Percentiles rank a stretch among this genome's conserved stretches.
These are phyloP conservation scores for Funneliformis geosporum DNA, from an alignment of 192 early-diverging fungal species.

Conservation along the genomic window DNA sequence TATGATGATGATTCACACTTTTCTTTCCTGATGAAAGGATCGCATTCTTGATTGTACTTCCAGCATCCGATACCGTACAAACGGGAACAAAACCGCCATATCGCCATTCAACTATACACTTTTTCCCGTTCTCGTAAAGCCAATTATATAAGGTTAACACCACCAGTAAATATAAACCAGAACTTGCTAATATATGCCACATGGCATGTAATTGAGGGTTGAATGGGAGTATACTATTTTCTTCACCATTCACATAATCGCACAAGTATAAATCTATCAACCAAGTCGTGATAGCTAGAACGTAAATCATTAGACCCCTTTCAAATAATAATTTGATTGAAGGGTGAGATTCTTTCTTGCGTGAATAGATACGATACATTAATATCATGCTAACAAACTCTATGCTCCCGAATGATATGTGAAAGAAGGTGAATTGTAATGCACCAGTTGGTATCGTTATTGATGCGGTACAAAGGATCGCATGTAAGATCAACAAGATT, in stretches of 20 bases:
- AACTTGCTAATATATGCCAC: conserved; percentile 64
- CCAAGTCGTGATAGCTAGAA: conserved; percentile 36
- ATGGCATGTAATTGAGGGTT: conserved; percentile 64
- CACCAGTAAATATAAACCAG: conserved; percentile 59
- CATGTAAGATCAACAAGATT: conserved; percentile 47
- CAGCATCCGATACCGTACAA: not conserved
- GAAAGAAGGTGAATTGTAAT: conserved; percentile 38
- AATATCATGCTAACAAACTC: conserved; percentile 33
- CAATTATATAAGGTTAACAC: conserved; percentile 53
- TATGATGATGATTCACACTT: not conserved
- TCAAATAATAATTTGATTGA: conserved; percentile 41
- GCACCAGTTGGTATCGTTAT: conserved; percentile 37
- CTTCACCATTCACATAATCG: conserved; percentile 27
- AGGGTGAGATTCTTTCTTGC: conserved; percentile 33
- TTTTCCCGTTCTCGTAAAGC: conserved; percentile 36
- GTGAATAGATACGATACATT: conserved; percentile 36
- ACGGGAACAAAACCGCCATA: conserved; percentile 37
- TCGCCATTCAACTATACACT: conserved; percentile 33
- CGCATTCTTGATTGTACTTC: not conserved
- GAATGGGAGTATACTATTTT: conserved; percentile 8
- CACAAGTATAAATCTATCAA: conserved; percentile 42
- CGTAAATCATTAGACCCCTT: conserved; percentile 33
- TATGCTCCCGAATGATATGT: conserved; percentile 34
- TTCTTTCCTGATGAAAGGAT: not conserved
- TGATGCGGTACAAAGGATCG: conserved; percentile 41